Evolutionary conservation across 1,284 basidiomycete genomes (phyloP).

Genomic region (Golubevia pallescens): DNA sequence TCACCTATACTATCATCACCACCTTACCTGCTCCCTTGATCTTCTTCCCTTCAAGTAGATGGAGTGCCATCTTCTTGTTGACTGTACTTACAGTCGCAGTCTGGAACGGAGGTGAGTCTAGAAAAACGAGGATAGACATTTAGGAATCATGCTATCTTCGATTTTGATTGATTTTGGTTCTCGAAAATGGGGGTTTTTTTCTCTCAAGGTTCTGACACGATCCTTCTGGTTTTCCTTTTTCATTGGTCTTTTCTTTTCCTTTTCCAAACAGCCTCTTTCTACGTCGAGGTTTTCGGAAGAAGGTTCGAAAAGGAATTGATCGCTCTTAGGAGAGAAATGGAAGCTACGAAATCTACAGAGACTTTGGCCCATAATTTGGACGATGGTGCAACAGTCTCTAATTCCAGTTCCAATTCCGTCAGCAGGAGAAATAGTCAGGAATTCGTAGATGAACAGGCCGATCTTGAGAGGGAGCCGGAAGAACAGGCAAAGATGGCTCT

Average conservation of each 20-base stretch:
- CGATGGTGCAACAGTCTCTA: too few species aligned
- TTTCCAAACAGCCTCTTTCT: slow-evolving; percentile 6
- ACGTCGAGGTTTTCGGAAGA: slow-evolving; percentile 37
- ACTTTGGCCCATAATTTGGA: too few species aligned
- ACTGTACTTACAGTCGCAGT: slow-evolving; percentile 79
- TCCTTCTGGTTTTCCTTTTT: not conserved
- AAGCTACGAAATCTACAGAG: too few species aligned
- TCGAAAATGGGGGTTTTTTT: slow-evolving; percentile 25
- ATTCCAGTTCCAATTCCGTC: too few species aligned
- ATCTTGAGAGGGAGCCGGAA: too few species aligned
- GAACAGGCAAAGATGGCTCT: too few species aligned
- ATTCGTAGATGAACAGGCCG: too few species aligned
- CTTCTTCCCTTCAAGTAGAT: slow-evolving; percentile 76
- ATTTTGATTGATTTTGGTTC: slow-evolving; percentile 9
- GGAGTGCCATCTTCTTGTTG: slow-evolving; percentile 78
- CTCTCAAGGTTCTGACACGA: not conserved
- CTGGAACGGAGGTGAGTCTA: slow-evolving; percentile 74
- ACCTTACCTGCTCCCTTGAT: slow-evolving; percentile 83
- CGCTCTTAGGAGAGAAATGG: slow-evolving; percentile 42
- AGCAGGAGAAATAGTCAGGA: too few species aligned
- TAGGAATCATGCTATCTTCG: not conserved
- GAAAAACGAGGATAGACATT: too few species aligned
- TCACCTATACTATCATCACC: slow-evolving; percentile 83
- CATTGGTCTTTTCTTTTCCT: not conserved
- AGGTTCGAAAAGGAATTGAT: slow-evolving; percentile 45